Conservation (phyloP, 73 alveolate genomes). For the Blepharisma japonicum region DNA sequence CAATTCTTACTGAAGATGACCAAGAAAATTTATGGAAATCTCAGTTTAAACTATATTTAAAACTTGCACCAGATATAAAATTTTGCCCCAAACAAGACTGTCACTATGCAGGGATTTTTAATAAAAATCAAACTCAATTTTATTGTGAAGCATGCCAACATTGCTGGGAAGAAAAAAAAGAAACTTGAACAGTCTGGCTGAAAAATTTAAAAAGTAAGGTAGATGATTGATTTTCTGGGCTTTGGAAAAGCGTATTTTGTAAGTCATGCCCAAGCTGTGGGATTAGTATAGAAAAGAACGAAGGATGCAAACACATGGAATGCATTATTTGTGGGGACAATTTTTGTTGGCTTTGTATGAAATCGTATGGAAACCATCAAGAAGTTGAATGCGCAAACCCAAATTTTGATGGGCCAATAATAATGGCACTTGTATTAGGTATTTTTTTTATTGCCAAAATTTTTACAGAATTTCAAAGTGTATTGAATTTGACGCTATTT, state of each 20-base stretch:
- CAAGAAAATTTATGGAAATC: not conserved
- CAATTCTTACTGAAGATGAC: not conserved
- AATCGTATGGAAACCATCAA: not conserved
- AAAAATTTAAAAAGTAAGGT: not conserved
- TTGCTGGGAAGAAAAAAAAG: constrained; percentile 19
- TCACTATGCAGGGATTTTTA: not conserved
- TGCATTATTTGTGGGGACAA: constrained; percentile 18
- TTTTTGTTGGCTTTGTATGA: constrained; percentile 8
- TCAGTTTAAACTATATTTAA: not conserved
- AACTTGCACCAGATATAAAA: not conserved
- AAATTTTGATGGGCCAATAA: too few species aligned
- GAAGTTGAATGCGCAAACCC: not conserved
- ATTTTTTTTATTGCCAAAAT: too few species aligned
- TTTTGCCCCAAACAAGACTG: not conserved
- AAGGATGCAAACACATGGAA: constrained; percentile 17
- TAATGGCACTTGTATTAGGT: too few species aligned
- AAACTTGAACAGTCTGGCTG: not conserved
- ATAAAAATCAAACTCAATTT: not conserved
- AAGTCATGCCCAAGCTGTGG: constrained; percentile 19
- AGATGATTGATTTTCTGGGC: not conserved
- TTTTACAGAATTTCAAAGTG: too few species aligned
- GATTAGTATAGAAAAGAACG: constrained; percentile 12
- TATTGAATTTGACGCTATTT: too few species aligned
- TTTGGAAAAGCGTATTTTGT: constrained; percentile 13
- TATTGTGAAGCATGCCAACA: constrained; percentile 21